Conservation (phyloP, 2,329 filamentous ascomycete species). For the Alternaria tenuissima region DNA sequence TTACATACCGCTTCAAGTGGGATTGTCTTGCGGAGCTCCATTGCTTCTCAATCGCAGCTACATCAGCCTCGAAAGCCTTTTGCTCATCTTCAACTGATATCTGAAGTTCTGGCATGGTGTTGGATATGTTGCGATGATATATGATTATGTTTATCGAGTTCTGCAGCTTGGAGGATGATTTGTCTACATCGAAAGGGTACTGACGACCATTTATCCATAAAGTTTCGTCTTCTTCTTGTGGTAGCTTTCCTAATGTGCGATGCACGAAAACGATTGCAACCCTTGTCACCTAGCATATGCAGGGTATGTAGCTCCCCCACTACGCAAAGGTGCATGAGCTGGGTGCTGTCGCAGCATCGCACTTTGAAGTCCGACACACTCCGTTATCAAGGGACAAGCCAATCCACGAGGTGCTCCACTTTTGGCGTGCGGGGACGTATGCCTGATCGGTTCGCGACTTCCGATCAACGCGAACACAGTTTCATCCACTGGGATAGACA, state of each 20-base stretch:
- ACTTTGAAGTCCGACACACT: not conserved
- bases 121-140: not conserved
- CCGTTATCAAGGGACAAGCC: not conserved
- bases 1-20: slow-evolving; percentile 22
- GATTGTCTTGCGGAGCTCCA: slow-evolving; percentile 36
- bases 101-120: slow-evolving; percentile 19
- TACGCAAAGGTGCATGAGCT: not conserved
- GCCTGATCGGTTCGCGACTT: not conserved
- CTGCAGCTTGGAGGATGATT: not conserved
- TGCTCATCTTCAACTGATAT: slow-evolving; percentile 30
- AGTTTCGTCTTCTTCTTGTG: not conserved
- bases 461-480: not conserved
- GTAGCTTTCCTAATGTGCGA: not conserved
- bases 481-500: not conserved
- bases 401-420: not conserved
- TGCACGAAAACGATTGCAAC: not conserved
- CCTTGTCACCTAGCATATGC: not conserved
- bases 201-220: not conserved
- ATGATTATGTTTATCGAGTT: not conserved
- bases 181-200: not conserved
- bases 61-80: slow-evolving; percentile 43
- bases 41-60: slow-evolving; percentile 47
- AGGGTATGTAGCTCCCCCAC: not conserved
- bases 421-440: not conserved
- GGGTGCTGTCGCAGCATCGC: not conserved